These are phyloP conservation scores for Ziziphus jujuba DNA, from an alignment of 306 rosid genomes.

Conservation along the genomic window DNA sequence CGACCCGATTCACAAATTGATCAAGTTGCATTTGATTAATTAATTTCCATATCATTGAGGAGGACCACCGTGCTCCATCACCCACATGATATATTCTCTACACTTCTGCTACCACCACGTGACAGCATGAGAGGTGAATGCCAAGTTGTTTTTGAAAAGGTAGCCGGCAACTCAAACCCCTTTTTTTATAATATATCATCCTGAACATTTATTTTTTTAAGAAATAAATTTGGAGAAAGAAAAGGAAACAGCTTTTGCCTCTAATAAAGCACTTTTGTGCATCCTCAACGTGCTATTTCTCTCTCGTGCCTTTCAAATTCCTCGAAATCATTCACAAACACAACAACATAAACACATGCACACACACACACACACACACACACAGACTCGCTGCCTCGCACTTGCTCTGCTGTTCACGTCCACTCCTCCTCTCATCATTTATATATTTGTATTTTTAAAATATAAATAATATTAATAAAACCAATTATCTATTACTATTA, in stretches of 20 bases:
- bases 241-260: constrained; percentile 33
- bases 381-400: background rate
- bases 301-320: constrained; percentile 30
- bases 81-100: constrained; percentile 32
- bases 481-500: background rate
- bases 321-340: constrained; percentile 27
- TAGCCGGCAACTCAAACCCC: constrained; percentile 1
- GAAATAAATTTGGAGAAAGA: background rate
- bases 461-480: too few relatives aligned
- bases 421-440: background rate
- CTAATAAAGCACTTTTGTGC: constrained; percentile 20
- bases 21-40: too few relatives aligned
- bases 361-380: background rate
- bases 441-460: too few relatives aligned
- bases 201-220: background rate
- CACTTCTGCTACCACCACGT: constrained; percentile 55
- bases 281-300: constrained; percentile 37
- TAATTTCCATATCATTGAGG: too few relatives aligned
- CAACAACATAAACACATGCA: background rate
- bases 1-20: too few relatives aligned
- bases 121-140: constrained; percentile 46
- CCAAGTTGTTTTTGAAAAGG: constrained; percentile 13
- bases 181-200: background rate
- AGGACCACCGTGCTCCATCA: constrained; percentile 41
- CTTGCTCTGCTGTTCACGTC: background rate